phyloP scores from a whole-genome alignment of 2,329 filamentous ascomycete genomes.

The Drechslerella dactyloides region DNA sequence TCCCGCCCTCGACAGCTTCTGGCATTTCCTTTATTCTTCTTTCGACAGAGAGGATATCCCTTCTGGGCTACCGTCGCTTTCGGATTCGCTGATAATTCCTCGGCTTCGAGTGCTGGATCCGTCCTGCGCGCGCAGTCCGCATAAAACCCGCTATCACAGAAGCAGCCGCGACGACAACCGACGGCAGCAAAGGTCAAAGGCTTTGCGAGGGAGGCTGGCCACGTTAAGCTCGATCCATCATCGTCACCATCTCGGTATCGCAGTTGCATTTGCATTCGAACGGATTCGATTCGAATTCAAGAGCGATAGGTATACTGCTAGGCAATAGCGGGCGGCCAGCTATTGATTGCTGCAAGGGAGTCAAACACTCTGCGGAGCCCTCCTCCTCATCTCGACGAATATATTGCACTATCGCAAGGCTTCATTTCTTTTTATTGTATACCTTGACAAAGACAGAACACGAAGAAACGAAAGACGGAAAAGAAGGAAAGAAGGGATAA shows the following conservation, averaged over 20 bases:
- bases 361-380: conserved; percentile 1
- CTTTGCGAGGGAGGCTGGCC: too few relatives aligned
- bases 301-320: background rate
- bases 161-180: conserved; percentile 1
- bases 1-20: background rate
- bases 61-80: conserved; percentile 5
- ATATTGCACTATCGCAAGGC: background rate
- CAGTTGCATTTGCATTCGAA: background rate
- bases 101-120: conserved; percentile 7
- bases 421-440: too few relatives aligned
- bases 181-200: background rate
- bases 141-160: conserved; percentile 7
- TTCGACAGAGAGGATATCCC: background rate
- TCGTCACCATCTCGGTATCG: too few relatives aligned
- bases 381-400: background rate
- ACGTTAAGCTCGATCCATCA: too few relatives aligned
- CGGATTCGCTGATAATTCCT: conserved; percentile 1
- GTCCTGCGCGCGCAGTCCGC: background rate
- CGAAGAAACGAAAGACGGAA: too few relatives aligned
- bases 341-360: conserved; percentile 6
- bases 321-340: conserved; percentile 1
- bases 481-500: too few relatives aligned
- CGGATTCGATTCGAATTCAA: background rate
- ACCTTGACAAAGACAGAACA: too few relatives aligned
- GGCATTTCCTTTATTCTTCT: too few relatives aligned